Evolutionary conservation across 148 eudicot species (phyloP), one percentile per base, ranked within the genome.

Genomic region (Chenopodium quinoa): DNA sequence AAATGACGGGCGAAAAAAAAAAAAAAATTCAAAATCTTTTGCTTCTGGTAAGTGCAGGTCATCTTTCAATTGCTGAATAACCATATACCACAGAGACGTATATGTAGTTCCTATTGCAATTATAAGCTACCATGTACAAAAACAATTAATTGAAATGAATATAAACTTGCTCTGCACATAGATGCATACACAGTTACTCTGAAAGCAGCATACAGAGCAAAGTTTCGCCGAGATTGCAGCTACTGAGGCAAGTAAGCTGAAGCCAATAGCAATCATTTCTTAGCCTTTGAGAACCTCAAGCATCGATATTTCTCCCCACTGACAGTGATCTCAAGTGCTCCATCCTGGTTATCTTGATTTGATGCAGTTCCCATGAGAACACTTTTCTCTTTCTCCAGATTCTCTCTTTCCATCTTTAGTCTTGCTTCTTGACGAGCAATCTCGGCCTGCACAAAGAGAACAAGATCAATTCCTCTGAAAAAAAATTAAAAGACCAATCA

Each of bases 351-450:
- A 82, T 97, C 99, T 87, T 93, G 98, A 89, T 94, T 96, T 20
- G 99, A 94, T 31, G 98, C 98, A 56, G 99, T 97, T 83, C 99
- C 98, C 99, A 97, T 97, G 19, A 97, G 91, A 65, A 97, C 98
- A 75, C 99, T 97, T 84, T 97, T 97, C 90, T 97, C 99, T 79
- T 97, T 97, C 86, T 97, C 99, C 8, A 97, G 94, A 79, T 97
- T 97, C 81, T 97, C 99, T 77, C 95, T 86, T 78, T 97, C 99
- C 86, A 91, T 92, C 93, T 97, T 97, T 73, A 94, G 85, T 85
- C 97, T 92, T 47, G 95, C 97, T 89, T 97, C 99, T 86, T 94
- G 97, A 20, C 98, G 83, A n/a, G 92, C 94, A 85, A 97, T 94
- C 85, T 97, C 99, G 25, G 98, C 99, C 99, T 97, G 89, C 80